Conservation (phyloP, 1,139 yeast species). For the Debaryomyces subglobosus region DNA sequence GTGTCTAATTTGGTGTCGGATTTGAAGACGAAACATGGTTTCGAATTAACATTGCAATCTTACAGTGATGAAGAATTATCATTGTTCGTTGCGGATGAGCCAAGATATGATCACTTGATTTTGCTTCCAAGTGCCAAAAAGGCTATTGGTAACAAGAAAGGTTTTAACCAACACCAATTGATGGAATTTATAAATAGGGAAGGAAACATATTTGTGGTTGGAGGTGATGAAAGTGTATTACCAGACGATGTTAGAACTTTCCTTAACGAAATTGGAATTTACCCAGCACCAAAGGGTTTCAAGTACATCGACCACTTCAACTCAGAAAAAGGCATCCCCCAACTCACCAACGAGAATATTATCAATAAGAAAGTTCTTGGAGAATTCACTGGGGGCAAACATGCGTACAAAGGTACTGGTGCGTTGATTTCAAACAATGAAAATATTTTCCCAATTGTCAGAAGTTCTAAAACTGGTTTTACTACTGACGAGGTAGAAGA, state of each 20-base stretch:
- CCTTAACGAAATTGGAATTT: conserved; percentile 80
- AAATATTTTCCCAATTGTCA: conserved; percentile 68
- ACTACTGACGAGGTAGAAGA: conserved; percentile 45
- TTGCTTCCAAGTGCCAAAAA: conserved; percentile 45
- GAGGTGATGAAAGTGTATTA: conserved; percentile 39
- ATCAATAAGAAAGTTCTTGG: conserved; percentile 28
- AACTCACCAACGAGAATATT: conserved; percentile 27
- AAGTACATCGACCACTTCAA: conserved; percentile 68
- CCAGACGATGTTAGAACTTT: conserved; percentile 72
- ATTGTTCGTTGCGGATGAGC: conserved; percentile 30
- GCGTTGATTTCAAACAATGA: conserved; percentile 54
- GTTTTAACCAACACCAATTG: conserved; percentile 36
- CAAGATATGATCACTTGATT: conserved; percentile 35
- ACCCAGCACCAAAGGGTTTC: conserved; percentile 79
- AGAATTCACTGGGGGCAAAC: conserved; percentile 15
- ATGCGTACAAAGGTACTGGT: conserved; percentile 40
- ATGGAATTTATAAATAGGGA: conserved; percentile 60
- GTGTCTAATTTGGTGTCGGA: conserved; percentile 24
- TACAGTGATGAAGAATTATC: conserved; percentile 31
- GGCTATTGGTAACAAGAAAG: conserved; percentile 32
- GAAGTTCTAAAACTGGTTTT: conserved; percentile 70
- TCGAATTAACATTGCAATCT: conserved; percentile 27
- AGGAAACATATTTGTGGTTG: conserved; percentile 75
- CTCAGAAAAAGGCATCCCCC: conserved; percentile 29
- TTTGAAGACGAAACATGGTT: conserved; percentile 22